Conservation (phyloP, 225 moss, liverwort and hornwort species). For the Lunularia cruciata region DNA sequence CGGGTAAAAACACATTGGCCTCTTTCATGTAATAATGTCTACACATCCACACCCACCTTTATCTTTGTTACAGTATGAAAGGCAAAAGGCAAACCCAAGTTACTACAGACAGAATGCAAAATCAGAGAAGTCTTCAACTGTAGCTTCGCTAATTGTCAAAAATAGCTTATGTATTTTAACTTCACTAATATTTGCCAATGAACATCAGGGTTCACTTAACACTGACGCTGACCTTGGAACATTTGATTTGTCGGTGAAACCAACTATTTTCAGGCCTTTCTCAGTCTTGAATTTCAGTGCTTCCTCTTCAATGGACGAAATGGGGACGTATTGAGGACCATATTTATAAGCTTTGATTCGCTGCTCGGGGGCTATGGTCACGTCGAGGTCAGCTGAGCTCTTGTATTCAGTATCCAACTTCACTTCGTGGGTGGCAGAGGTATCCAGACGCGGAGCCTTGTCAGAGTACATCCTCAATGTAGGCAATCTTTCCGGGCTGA, state of each 20-base stretch:
- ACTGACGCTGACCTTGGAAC: constrained; percentile 67
- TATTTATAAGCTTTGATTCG: constrained; percentile 95
- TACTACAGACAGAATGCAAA: too few relatives aligned
- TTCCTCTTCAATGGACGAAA: constrained; percentile 60
- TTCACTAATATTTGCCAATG: too few relatives aligned
- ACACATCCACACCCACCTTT: constrained; percentile 19
- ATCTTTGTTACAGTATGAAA: neutral
- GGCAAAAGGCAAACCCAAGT: neutral
- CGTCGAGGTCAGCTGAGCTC: constrained; percentile 57
- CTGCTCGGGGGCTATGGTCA: constrained; percentile 78
- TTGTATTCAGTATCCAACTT: constrained; percentile 72
- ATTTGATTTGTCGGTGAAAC: constrained; percentile 64
- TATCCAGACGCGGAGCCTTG: constrained; percentile 51
- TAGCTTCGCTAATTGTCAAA: too few relatives aligned
- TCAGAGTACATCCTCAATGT: constrained; percentile 78
- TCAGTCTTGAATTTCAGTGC: constrained; percentile 70
- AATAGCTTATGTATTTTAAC: too few relatives aligned
- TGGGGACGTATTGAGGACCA: constrained; percentile 83
- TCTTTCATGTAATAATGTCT: constrained; percentile 96
- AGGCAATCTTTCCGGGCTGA: constrained; percentile 71
- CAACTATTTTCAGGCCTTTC: constrained; percentile 81
- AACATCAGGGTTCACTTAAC: neutral
- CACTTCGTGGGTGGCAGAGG: constrained; percentile 64
- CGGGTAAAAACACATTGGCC: constrained; percentile 82
- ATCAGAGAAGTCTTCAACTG: too few relatives aligned